Conservation (phyloP, 176 grass and related monocot species). For the Zea luxurians region DNA sequence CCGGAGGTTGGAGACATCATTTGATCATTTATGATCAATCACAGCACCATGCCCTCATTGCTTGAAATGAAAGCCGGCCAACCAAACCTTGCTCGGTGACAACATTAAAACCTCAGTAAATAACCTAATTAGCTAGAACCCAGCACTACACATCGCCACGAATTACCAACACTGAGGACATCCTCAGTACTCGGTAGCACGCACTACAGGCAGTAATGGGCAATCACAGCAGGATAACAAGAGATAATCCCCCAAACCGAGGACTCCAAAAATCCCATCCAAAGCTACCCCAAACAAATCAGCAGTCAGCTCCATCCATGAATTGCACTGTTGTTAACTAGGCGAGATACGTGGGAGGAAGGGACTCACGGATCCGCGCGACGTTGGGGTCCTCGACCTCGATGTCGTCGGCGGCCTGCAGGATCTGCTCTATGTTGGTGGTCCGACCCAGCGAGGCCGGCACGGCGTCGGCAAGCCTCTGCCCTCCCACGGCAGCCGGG, state of each 20-base stretch:
- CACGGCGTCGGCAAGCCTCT: slow-evolving; percentile 52
- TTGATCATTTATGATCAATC: neutral
- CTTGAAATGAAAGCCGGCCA: neutral
- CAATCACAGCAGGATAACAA: neutral
- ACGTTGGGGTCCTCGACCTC: slow-evolving; percentile 81
- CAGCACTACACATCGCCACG: neutral
- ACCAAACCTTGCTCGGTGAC: neutral
- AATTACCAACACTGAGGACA: neutral
- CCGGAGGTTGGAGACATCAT: neutral
- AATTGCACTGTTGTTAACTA: neutral
- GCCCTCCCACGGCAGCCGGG: neutral
- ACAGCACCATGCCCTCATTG: neutral
- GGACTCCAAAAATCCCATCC: neutral
- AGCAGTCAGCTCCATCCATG: neutral
- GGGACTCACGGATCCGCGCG: slow-evolving; percentile 59
- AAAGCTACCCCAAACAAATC: neutral
- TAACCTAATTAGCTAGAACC: no score
- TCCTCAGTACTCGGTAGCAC: neutral
- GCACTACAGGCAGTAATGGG: neutral
- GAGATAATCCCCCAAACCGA: neutral
- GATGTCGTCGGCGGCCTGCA: slow-evolving; percentile 85
- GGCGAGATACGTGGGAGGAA: neutral
- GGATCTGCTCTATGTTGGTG: slow-evolving; percentile 84
- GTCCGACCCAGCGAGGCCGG: slow-evolving; percentile 61
- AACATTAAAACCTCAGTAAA: neutral